Conservation (phyloP, 176 grass and related monocot species). For the Eleusine coracana region DNA sequence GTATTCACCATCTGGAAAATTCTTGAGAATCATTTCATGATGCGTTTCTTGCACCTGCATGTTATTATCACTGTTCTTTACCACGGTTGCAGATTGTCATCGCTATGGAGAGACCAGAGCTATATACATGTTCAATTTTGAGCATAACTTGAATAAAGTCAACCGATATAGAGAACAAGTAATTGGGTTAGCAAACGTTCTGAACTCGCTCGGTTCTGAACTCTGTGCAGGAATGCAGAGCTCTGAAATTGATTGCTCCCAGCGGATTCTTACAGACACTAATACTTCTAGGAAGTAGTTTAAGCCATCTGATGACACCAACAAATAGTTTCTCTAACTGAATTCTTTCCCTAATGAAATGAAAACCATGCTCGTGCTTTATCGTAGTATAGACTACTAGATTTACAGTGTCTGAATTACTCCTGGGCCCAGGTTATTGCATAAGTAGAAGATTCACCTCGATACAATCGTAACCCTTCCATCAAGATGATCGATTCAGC, state of each 20-base stretch:
- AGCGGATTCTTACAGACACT: background rate
- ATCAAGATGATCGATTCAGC: background rate
- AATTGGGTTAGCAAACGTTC: background rate
- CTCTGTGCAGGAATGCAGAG: background rate
- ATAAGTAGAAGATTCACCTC: background rate
- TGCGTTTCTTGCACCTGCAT: background rate
- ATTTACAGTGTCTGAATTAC: background rate
- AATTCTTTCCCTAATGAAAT: background rate
- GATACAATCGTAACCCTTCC: background rate
- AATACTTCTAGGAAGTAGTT: background rate
- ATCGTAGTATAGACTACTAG: background rate
- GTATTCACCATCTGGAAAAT: constrained; percentile 33
- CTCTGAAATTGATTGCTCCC: background rate
- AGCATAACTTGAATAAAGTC: background rate
- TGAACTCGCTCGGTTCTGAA: background rate
- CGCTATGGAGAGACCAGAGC: background rate
- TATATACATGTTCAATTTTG: background rate
- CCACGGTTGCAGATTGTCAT: background rate
- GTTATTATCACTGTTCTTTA: background rate
- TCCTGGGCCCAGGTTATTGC: background rate
- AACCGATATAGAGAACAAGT: background rate
- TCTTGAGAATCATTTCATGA: constrained; percentile 31
- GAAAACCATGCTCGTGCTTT: background rate
- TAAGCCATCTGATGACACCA: background rate
- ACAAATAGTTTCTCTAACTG: background rate